Base-by-base conservation (phyloP, 2,329 filamentous ascomycete species). In the Hortaea sp. region DNA sequence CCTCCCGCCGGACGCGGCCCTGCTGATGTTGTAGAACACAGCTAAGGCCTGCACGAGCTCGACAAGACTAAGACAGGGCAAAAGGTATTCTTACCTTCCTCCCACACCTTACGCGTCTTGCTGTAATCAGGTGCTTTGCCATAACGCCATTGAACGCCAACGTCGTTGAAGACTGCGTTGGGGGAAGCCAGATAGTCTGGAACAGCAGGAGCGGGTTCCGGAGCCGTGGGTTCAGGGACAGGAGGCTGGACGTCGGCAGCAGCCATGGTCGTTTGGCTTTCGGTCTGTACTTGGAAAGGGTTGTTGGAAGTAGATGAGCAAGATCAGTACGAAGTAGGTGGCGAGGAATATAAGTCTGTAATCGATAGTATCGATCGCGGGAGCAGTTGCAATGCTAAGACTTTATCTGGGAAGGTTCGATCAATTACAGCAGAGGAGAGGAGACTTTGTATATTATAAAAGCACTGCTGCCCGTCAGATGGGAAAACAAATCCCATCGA, bases 91-190 rank as follows among this genome's bases (percentile, higher is more conserved):
- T 63, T 62, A 82, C 80, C 78, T 56, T 79, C 68, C 51, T 69
- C 66, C 60, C 72, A 84, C 39, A 78, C 70, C 47, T 74, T 71
- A 34, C 81, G 69, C 2, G 80, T 84, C 58, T 79, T 81, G 34
- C 70, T 71, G 61, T 84, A 84, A 58, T 84, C 79, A 1, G 81
- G 81, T 37, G 76, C 70, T 45, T 65, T 64, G 7, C 77, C 77
- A 62, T 81, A 76, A 40, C 80, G 69, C 80, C 80, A 84, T 45
- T 70, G 67, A 7, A 73, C 75, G 7, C 71, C 62, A 41, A 60
- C 55, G 52, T 80, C 76, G 43, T 71, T 69, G 43, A 79, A 67
- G 40, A 79, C 75, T 27, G 78, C 77, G 58, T 81, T 73, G 0
- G 76, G 72, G 51, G 78, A 72, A 12, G 74, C 68, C 45, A 81